Base-by-base conservation (phyloP, 2,329 filamentous ascomycete species). In the Colletotrichum kahawae region DNA sequence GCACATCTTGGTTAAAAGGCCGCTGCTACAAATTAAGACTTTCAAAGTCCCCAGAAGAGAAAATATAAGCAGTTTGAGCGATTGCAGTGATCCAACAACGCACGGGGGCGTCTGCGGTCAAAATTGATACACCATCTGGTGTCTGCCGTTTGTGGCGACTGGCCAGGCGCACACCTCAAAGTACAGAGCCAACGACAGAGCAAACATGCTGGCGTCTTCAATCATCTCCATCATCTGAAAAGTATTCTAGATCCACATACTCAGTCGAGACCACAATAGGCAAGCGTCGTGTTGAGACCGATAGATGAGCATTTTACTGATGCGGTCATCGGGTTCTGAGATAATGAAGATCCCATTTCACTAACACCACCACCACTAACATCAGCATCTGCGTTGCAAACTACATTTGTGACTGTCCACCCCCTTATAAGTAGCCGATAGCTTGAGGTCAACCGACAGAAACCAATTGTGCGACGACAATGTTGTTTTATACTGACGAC, bases 241-340 rank as follows among this genome's bases (percentile, higher is more conserved):
- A 2, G n/a, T 48, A 48, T 48, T 13, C 10, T 4, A 48, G 43
- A 21, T 48, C 5, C n/a, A 48, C 10, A 48, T 48, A 48, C 4
- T 3, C n/a, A 4, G n/a, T 4, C 10, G 5, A 48, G 10, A 21
- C 43, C 5, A 48, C 7, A 12, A 13, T 7, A 48, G 38, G 18
- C 9, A 48, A 12, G 5, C 18, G 18, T 48, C 18, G 9, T 1
- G 18, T 21, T 21, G 5, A 48, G 1, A 48, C n/a, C 43, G n/a
- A 21, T 48, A 48, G 43, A 48, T 48, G n/a, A 13, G 18, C 43
- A 21, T n/a, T 21, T 48, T 6, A 1, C 2, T 48, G 24, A 27
- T 13, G 4, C 2, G 7, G 10, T 48, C 10, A 4, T 21, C 7
- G 10, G n/a, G 0, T 2, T 21, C 43, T 48, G 5, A 13, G n/a